Evolutionary conservation across 768 basidiomycete species (phyloP).

Genomic region (Collybia sp.): DNA sequence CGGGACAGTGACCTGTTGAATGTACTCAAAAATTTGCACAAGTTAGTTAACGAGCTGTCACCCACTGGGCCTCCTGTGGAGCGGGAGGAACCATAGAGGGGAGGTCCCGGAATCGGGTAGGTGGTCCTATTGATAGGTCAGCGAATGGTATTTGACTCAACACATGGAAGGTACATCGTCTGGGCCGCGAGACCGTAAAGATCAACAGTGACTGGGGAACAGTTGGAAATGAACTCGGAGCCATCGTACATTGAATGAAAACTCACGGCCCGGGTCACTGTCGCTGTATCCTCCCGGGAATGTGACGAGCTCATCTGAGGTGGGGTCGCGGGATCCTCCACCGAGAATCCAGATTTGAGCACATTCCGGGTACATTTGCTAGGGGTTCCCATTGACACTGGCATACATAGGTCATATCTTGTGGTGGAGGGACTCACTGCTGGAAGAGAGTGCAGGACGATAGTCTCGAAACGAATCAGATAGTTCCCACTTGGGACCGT

Average conservation of each 20-base stretch:
- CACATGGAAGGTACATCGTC: slow-evolving; percentile 16
- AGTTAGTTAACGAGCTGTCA: background rate
- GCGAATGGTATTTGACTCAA: no score
- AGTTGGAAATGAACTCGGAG: no score
- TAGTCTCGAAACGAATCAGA: slow-evolving; percentile 46
- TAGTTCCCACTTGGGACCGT: slow-evolving; percentile 39
- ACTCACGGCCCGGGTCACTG: slow-evolving; percentile 37
- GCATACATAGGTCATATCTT: background rate
- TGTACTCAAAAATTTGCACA: no score
- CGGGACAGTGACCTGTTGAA: slow-evolving; percentile 1
- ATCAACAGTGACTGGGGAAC: slow-evolving; percentile 34
- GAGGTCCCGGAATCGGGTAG: slow-evolving; percentile 39
- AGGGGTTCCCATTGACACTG: slow-evolving; percentile 5
- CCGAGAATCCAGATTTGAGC: slow-evolving; percentile 39
- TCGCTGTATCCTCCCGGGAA: slow-evolving; percentile 44
- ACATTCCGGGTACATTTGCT: slow-evolving; percentile 70
- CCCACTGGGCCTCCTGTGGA: slow-evolving; percentile 2
- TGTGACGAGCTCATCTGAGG: slow-evolving; percentile 37
- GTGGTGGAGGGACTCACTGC: slow-evolving; percentile 30
- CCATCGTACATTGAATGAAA: no score
- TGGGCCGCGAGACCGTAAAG: slow-evolving; percentile 34
- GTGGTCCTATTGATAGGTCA: no score
- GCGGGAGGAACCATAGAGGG: slow-evolving; percentile 38
- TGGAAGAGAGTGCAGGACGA: slow-evolving; percentile 45
- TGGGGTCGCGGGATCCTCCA: slow-evolving; percentile 34